Evolutionary conservation across 163 green algal species (phyloP), one percentile per base, ranked within the genome.

Genomic region (Prototheca wickerhamii): DNA sequence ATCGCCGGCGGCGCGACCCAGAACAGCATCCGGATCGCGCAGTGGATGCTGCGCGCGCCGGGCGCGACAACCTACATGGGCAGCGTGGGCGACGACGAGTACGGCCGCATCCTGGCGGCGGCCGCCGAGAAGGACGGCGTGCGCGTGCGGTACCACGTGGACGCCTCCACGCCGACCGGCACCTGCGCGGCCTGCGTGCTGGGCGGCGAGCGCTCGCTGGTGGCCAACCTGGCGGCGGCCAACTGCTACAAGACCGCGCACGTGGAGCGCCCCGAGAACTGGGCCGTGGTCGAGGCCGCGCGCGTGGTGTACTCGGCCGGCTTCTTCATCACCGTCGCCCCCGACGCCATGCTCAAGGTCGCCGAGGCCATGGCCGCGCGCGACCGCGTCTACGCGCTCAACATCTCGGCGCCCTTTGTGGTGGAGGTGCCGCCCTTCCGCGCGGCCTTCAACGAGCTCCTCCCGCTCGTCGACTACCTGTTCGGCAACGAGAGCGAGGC

Each of bases 401-500:
- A 99, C 85, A 71, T 99, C 10, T 92, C 88, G 2, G 93, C 93
- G 3, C 91, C 93, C 30, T 99, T 99, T 81, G 88, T 99, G 63
- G 86, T 88, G 56, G 78, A 98, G 84, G 95, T 99, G 25, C 91
- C 92, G 3, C 88, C 91, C 54, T 98, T 98, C 84, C 95, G 93
- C 78, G 79, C 85, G 71, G 73, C 78, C 3, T 78, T 97, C 5
- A 84, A 84, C 69, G 79, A 94, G 26, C 67, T 87, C 26, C 75
- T 98, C 69, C 91, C 87, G 26, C 95, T 92, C 71, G 79, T 96
- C 3, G 92, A 98, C 79, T 94, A 90, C 73, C 73, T 99, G 46
- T 98, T 98, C 77, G 92, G 89, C 60, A 98, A 98, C 70, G 93
- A 98, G 83, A 93, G 84, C 29, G 93, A 99, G 82, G 91, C 91